These are phyloP conservation scores for Fusarium sp. DNA, from an alignment of 2,329 filamentous ascomycete genomes.

Conservation along the genomic window DNA sequence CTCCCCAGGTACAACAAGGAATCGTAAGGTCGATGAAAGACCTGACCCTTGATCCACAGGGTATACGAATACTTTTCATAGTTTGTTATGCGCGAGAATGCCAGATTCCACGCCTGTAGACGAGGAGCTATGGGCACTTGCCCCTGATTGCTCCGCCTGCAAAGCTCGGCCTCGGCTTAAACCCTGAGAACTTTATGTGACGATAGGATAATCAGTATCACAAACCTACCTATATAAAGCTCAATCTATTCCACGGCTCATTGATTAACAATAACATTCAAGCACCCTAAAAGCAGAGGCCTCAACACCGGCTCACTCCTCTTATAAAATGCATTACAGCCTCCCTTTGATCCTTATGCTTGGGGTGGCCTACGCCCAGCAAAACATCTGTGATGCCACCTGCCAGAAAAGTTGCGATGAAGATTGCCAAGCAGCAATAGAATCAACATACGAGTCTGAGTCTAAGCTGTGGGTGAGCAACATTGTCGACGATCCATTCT, in stretches of 20 bases:
- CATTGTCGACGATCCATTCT: conserved; percentile 11
- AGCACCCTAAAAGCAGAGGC: background rate
- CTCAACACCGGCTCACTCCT: background rate
- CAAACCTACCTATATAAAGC: background rate
- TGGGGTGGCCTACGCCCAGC: background rate
- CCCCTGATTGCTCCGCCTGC: too few species aligned
- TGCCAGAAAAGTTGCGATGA: conserved; percentile 6
- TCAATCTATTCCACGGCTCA: background rate
- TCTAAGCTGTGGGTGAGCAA: conserved; percentile 13
- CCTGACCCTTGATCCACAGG: too few species aligned
- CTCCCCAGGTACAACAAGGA: too few species aligned
- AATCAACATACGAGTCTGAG: conserved; percentile 9
- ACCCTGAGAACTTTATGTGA: too few species aligned
- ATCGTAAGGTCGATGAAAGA: too few species aligned
- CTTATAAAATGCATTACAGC: background rate
- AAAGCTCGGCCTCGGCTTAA: too few species aligned
- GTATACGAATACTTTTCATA: too few species aligned
- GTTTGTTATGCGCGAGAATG: too few species aligned
- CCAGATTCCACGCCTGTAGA: too few species aligned
- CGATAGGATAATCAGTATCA: too few species aligned
- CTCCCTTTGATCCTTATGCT: background rate
- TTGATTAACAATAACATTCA: background rate
- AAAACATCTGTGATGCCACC: background rate
- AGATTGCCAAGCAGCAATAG: conserved; percentile 1
- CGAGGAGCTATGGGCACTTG: too few species aligned